Base-by-base conservation (phyloP, 345 rosid genomes). In the Pistacia integerrima region DNA sequence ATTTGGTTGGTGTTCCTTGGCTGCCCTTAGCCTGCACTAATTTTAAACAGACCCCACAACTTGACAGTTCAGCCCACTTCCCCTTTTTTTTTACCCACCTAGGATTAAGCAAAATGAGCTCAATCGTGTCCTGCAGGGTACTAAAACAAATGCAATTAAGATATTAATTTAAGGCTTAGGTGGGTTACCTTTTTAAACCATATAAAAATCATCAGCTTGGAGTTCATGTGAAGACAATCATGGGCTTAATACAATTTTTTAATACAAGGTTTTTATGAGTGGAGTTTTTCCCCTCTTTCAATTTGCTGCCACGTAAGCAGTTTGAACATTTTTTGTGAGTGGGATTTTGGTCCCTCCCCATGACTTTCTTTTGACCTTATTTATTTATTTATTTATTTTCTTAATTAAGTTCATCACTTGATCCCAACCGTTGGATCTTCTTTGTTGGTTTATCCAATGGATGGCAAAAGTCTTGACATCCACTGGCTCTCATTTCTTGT, bases 181-280 rank as follows among this genome's bases (percentile, higher is more conserved):
- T 75, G 77, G 84, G 33, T 63, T 9, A 7, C 9, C 70, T 49
- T 63, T 74, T 18, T 2, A 22, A 38, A 49, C 67, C 63, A 16
- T 68, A 30, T 18, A 67, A 74, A 77, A 79, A 75, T 11, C 36
- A 3, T 71, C 66, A 77, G 67, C 74, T 74, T 83, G 87, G 90
- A 77, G 80, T 78, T 83, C 87, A 85, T 82, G 88, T 80, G 88
- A 80, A 49, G 82, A 83, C 85, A 88, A 84, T 84, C 80, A 84
- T 84, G 78, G 74, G 59, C 1, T 64, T 36, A 11, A 52, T 64
- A 11, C n/a, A 63, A 70, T 56, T 56, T 1, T 4, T 38, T 79
- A 54, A 35, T 16, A 30, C 11, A 35, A 70, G 8, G 30, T 4
- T 13, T 66, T 13, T 66, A 13, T 63, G 12, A 73, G 74, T 85